phyloP scores from a whole-genome alignment of 768 basidiomycete species.

The Leccinum imitatum region DNA sequence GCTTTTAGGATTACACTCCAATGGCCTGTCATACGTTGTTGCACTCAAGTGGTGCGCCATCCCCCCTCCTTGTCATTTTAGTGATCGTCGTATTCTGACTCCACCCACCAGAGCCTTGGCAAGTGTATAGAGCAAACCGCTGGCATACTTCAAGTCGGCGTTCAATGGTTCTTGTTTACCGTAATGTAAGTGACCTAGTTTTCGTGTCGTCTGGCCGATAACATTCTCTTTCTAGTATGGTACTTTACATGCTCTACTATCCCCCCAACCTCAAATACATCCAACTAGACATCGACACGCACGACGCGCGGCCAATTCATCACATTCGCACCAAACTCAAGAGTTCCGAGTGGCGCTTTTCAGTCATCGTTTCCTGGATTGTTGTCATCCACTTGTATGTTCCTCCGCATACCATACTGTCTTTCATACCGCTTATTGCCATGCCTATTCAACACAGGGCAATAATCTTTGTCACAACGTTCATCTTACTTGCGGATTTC shows the following conservation, averaged over 20 bases:
- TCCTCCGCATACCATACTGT: background rate
- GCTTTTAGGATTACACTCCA: conserved; percentile 74
- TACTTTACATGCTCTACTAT: conserved; percentile 92
- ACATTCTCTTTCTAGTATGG: conserved; percentile 49
- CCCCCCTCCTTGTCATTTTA: background rate
- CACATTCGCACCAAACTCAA: conserved; percentile 48
- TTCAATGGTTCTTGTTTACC: conserved; percentile 85
- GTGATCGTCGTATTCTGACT: background rate
- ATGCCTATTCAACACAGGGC: conserved; percentile 1
- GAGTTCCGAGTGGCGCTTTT: conserved; percentile 76
- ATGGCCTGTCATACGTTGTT: conserved; percentile 81
- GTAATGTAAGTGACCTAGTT: conserved; percentile 61
- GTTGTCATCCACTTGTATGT: conserved; percentile 73
- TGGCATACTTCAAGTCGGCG: conserved; percentile 76
- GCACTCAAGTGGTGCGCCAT: conserved; percentile 64
- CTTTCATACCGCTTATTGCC: background rate
- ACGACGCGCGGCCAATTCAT: conserved; percentile 42
- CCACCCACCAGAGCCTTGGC: conserved; percentile 52
- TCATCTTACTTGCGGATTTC: conserved; percentile 55
- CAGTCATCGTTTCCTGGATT: conserved; percentile 71
- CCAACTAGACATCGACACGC: conserved; percentile 40
- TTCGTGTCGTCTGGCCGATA: background rate
- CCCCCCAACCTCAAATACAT: conserved; percentile 79
- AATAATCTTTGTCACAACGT: conserved; percentile 58
- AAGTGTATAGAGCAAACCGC: conserved; percentile 78